Evolutionary conservation across 1,139 yeast species (phyloP).

Genomic region (Geotrichum phurueaensis): DNA sequence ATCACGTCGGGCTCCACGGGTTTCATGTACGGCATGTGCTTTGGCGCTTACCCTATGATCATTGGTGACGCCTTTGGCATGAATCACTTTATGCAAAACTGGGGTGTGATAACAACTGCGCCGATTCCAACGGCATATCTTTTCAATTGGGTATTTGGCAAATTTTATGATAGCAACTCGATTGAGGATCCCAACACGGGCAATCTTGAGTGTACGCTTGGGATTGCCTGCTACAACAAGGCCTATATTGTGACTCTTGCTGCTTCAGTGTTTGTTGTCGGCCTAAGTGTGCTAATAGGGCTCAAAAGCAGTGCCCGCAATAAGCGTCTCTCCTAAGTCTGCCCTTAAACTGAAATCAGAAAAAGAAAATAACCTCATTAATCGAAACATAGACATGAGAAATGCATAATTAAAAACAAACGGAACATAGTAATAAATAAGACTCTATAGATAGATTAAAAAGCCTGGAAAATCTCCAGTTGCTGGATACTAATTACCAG

Average conservation of each 20-base stretch:
- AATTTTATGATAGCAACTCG: slow-evolving; percentile 33
- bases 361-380: no score
- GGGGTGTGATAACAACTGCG: slow-evolving; percentile 57
- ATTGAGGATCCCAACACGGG: slow-evolving; percentile 20
- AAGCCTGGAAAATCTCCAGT: no score
- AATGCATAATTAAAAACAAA: no score
- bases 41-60: slow-evolving; percentile 77
- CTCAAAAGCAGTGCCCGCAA: no score
- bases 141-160: slow-evolving; percentile 38
- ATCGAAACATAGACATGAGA: no score
- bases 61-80: slow-evolving; percentile 74
- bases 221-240: slow-evolving; percentile 24
- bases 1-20: slow-evolving; percentile 61
- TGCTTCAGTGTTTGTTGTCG: slow-evolving; percentile 21
- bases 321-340: no score
- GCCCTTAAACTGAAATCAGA: no score
- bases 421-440: no score
- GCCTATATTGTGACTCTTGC: slow-evolving; percentile 24
- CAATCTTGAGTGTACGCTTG: slow-evolving; percentile 22
- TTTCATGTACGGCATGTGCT: slow-evolving; percentile 70
- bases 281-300: no score
- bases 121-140: slow-evolving; percentile 38
- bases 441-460: no score
- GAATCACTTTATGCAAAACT: slow-evolving; percentile 63
- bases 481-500: no score